Evolutionary conservation across 148 eudicot species (phyloP).

Genomic region (Spergularia bocconei): DNA sequence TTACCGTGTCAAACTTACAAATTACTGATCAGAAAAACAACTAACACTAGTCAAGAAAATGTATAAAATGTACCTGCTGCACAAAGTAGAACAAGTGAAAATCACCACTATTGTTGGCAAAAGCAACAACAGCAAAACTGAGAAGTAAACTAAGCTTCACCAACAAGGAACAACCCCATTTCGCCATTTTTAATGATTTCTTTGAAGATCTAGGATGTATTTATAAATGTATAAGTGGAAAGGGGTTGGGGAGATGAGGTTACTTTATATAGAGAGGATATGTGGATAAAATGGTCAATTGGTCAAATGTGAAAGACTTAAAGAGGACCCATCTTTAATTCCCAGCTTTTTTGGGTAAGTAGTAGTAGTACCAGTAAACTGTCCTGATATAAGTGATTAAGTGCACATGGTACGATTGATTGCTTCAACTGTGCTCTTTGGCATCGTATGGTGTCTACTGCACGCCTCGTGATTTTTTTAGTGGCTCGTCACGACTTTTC

Average conservation of each 20-base stretch:
- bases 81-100: slow-evolving; percentile 36
- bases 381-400: slow-evolving; percentile 16
- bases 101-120: slow-evolving; percentile 26
- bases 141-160: slow-evolving; percentile 15
- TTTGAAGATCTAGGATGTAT: not conserved
- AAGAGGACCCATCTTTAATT: not conserved
- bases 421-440: too few relatives aligned
- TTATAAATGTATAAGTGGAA: not conserved
- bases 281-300: not conserved
- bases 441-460: too few relatives aligned
- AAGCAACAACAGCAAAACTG: slow-evolving; percentile 18
- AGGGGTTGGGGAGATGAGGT: not conserved
- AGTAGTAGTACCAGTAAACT: not conserved
- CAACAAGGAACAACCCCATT: slow-evolving; percentile 18
- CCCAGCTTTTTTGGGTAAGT: slow-evolving; percentile 10
- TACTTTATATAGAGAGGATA: not conserved
- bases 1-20: too few relatives aligned
- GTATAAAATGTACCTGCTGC: slow-evolving; percentile 23
- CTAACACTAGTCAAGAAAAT: not conserved
- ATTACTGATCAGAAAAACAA: too few relatives aligned
- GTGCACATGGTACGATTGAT: slow-evolving; percentile 14
- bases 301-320: too few relatives aligned
- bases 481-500: too few relatives aligned
- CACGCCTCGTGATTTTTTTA: too few relatives aligned
- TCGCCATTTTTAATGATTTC: slow-evolving; percentile 9